phyloP scores from a whole-genome alignment of 2,329 filamentous ascomycete species.

The Bipolaris bicolor region DNA sequence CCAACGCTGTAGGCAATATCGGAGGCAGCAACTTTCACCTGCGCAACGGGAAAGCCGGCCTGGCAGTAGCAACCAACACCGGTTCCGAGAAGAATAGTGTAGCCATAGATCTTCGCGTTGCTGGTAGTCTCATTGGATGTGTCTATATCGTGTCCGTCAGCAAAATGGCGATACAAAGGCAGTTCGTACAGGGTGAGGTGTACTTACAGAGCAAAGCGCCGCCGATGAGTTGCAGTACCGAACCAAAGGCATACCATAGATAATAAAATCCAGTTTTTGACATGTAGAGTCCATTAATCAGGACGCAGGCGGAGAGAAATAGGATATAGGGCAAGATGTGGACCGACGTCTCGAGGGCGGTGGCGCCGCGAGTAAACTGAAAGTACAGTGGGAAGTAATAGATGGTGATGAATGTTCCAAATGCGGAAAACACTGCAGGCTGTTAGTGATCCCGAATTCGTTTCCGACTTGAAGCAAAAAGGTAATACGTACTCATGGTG shows the following conservation, averaged over 20 bases:
- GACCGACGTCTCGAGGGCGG: conserved; percentile 25
- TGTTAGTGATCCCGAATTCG: not conserved
- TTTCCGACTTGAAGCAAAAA: not conserved
- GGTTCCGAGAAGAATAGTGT: conserved; percentile 20
- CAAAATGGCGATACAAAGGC: conserved; percentile 4
- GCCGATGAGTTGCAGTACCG: not conserved
- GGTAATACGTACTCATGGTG: not conserved
- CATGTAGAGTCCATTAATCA: not conserved
- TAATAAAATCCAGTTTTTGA: not conserved
- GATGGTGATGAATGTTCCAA: conserved; percentile 8
- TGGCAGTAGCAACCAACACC: conserved; percentile 24
- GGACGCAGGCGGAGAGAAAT: conserved; percentile 9
- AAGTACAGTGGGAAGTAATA: conserved; percentile 37
- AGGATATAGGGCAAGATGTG: conserved; percentile 31
- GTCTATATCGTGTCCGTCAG: conserved; percentile 10
- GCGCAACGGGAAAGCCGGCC: conserved; percentile 15
- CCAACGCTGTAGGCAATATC: not conserved
- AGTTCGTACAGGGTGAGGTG: not conserved
- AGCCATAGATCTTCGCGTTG: conserved; percentile 27
- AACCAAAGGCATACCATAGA: not conserved
- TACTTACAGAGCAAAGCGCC: conserved; percentile 22
- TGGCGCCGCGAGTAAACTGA: conserved; percentile 26
- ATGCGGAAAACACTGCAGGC: not conserved
- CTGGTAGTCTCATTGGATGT: not conserved
- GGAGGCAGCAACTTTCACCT: not conserved